These are phyloP conservation scores for Angomonas ambiguus DNA, from an alignment of 208 protist genomes.

Conservation along the genomic window DNA sequence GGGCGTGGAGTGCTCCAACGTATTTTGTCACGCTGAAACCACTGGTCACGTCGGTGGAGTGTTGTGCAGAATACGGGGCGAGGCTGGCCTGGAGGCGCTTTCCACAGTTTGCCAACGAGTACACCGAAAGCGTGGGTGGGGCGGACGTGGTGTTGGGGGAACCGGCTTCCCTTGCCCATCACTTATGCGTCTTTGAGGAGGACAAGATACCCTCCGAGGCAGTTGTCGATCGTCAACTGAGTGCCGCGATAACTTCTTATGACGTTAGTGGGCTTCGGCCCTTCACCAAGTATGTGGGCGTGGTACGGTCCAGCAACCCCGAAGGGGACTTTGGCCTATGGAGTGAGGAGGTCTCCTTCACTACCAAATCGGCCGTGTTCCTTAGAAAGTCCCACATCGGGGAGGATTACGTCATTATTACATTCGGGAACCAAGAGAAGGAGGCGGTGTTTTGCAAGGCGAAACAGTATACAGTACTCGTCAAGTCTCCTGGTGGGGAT, in stretches of 20 bases:
- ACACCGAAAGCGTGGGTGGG: slow-evolving; percentile 20
- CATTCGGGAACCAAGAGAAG: slow-evolving; percentile 28
- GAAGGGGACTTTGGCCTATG: slow-evolving; percentile 80
- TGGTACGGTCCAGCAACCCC: slow-evolving; percentile 71
- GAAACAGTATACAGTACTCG: slow-evolving; percentile 1
- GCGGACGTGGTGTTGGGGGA: slow-evolving; percentile 47
- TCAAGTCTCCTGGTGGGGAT: background rate
- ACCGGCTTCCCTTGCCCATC: slow-evolving; percentile 66
- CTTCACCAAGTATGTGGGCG: slow-evolving; percentile 74
- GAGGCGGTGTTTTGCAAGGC: background rate
- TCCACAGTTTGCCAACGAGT: slow-evolving; percentile 56
- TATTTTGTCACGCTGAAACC: slow-evolving; percentile 84
- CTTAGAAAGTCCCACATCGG: slow-evolving; percentile 49
- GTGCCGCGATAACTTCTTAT: slow-evolving; percentile 52
- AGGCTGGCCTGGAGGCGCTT: slow-evolving; percentile 75
- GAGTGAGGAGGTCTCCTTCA: slow-evolving; percentile 72
- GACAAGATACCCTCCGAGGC: slow-evolving; percentile 66
- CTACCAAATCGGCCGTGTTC: slow-evolving; percentile 52
- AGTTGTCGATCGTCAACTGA: slow-evolving; percentile 86
- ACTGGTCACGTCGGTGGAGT: slow-evolving; percentile 37
- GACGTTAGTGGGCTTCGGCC: slow-evolving; percentile 44
- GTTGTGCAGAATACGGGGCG: slow-evolving; percentile 72
- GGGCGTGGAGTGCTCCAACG: slow-evolving; percentile 66
- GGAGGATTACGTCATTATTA: slow-evolving; percentile 71
- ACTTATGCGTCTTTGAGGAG: slow-evolving; percentile 78